Conservation (phyloP, 1,284 basidiomycete genomes). For the Puccinia hordei region DNA sequence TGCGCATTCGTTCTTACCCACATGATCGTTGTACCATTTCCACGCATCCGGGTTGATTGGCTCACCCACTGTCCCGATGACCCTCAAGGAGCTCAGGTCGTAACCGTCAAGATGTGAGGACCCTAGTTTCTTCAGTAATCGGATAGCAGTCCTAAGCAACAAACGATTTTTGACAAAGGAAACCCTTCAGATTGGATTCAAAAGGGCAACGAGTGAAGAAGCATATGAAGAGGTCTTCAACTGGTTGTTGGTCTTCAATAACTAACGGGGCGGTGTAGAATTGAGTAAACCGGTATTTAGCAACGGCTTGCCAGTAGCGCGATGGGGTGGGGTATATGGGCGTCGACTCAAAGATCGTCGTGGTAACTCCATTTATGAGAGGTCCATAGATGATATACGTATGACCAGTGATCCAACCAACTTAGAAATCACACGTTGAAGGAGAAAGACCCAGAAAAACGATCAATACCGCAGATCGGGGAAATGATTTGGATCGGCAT, state of each 20-base stretch:
- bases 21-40: constrained; percentile 97
- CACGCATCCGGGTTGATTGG: constrained; percentile 99
- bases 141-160: constrained; percentile 68
- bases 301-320: constrained; percentile 95
- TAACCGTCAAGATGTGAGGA: constrained; percentile 80
- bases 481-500: constrained; percentile 55
- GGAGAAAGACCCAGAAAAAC: constrained; percentile 52
- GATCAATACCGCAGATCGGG: constrained; percentile 53
- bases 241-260: constrained; percentile 80
- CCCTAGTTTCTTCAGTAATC: constrained; percentile 84
- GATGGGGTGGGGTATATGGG: constrained; percentile 94
- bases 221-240: constrained; percentile 61
- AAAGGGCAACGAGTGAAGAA: not conserved
- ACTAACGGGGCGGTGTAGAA: constrained; percentile 57
- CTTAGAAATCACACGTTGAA: constrained; percentile 55
- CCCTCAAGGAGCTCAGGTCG: constrained; percentile 80
- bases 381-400: constrained; percentile 98
- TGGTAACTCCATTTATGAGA: constrained; percentile 79
- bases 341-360: constrained; percentile 93
- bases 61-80: constrained; percentile 91
- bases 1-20: constrained; percentile 83
- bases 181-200: not conserved
- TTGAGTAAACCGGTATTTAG: constrained; percentile 83
- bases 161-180: not conserved
- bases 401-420: constrained; percentile 99